Evolutionary conservation across 1,284 basidiomycete species (phyloP), one percentile per base, ranked within the genome.

Genomic region (Salmacisia buchloeana): DNA sequence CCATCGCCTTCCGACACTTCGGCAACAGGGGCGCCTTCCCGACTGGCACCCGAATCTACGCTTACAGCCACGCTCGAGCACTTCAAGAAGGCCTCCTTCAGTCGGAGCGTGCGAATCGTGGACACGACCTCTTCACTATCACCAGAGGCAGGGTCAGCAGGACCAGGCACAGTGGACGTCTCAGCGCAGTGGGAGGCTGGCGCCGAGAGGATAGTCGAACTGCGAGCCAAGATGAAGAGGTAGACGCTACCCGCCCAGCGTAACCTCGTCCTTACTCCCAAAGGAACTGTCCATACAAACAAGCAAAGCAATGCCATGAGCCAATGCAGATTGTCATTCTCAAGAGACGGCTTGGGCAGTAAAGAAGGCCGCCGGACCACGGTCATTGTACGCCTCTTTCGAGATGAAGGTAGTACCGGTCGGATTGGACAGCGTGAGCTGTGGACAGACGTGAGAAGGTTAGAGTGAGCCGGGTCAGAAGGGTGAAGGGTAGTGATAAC

Each of bases 331-430:
- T 38, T 18, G 36, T 38, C 10, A 21, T 18, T 15, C 18, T 21
- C 21, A 54, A 33, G 49, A 25, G 3, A 31, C 25, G 34, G 25
- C 27, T 2, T 33, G 31, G 29, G 69, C 58, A 7, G 64, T 59
- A 46, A 69, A 72, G 3, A 61, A 59, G 13, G 66, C 64, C 15
- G 63, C 68, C 1, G 77, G 77, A 2, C 77, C 75, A 0, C 65
- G 66, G 33, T 78, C 77, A 63, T 77, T 77, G 69, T 77, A 77
- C 60, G 69, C 68, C 62, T 69, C 69, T 66, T 78, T 78, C 15
- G 76, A 73, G 61, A 77, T 71, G 58, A 70, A 74, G 31, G 69
- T 70, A 36, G 71, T 68, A 13, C 70, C 76, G 23, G 69, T 67
- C 21, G 72, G 67, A 57, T 78, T 76, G 23, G 67, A 67, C 60